phyloP scores from a whole-genome alignment of 2,329 filamentous ascomycete genomes.

The Fusarium globosum region DNA sequence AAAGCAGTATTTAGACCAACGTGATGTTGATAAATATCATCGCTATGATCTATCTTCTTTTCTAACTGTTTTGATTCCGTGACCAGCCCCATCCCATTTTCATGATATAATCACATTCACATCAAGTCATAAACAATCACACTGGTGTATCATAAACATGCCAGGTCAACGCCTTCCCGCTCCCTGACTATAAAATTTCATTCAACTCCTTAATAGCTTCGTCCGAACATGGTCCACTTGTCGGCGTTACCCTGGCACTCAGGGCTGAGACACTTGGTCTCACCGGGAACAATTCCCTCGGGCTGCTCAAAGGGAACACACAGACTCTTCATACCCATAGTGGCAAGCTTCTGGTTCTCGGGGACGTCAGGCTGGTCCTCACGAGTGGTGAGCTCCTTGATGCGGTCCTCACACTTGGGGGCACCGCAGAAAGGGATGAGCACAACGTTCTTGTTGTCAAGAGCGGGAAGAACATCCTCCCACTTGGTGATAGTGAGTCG shows the following conservation, averaged over 20 bases:
- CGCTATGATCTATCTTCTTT: slow-evolving; percentile 40
- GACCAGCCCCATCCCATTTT: slow-evolving; percentile 32
- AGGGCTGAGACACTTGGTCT: slow-evolving; percentile 93
- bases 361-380: slow-evolving; percentile 67
- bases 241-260: slow-evolving; percentile 81
- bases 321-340: slow-evolving; percentile 75
- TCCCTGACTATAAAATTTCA: slow-evolving; percentile 37
- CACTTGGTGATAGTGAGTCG: slow-evolving; percentile 85
- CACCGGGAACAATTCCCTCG: slow-evolving; percentile 78
- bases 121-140: slow-evolving; percentile 46
- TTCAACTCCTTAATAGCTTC: slow-evolving; percentile 65
- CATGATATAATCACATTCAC: slow-evolving; percentile 44
- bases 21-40: slow-evolving; percentile 27
- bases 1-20: slow-evolving; percentile 17
- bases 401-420: slow-evolving; percentile 86
- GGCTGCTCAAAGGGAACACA: slow-evolving; percentile 88
- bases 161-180: slow-evolving; percentile 44
- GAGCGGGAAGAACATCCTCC: slow-evolving; percentile 89
- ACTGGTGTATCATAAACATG: slow-evolving; percentile 47
- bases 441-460: slow-evolving; percentile 93
- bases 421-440: slow-evolving; percentile 91
- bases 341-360: slow-evolving; percentile 64
- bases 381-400: slow-evolving; percentile 91
- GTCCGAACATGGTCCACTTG: slow-evolving; percentile 93
- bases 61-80: slow-evolving; percentile 35